These are phyloP conservation scores for Incumbomyces delicatus DNA, from an alignment of 2,329 filamentous ascomycete genomes.

Conservation along the genomic window DNA sequence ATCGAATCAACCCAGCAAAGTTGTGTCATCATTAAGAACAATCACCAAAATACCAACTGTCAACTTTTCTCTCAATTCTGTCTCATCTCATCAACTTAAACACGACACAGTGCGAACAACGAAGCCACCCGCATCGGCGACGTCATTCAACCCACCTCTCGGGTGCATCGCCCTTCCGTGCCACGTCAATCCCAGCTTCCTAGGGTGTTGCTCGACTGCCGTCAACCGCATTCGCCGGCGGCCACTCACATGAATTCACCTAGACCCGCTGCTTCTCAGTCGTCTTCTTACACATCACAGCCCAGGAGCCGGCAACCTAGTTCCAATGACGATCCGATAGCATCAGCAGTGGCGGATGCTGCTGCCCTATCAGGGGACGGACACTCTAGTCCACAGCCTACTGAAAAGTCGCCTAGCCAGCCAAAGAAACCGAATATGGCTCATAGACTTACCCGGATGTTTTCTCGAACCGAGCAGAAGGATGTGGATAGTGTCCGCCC, in stretches of 20 bases:
- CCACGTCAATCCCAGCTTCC: neutral
- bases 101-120: neutral
- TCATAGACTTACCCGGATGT: slow-evolving; percentile 37
- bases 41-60: neutral
- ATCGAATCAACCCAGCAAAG: slow-evolving; percentile 1
- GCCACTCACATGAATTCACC: slow-evolving; percentile 10
- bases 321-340: slow-evolving; percentile 8
- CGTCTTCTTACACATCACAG: slow-evolving; percentile 2
- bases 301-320: neutral
- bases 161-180: no score
- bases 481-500: slow-evolving; percentile 28
- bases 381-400: neutral
- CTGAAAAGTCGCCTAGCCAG: neutral
- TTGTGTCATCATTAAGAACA: slow-evolving; percentile 3
- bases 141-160: neutral
- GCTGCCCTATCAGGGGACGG: slow-evolving; percentile 2
- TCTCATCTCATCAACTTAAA: neutral
- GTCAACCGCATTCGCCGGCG: slow-evolving; percentile 7
- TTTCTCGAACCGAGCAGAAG: slow-evolving; percentile 32
- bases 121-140: neutral
- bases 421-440: slow-evolving; percentile 33
- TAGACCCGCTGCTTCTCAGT: slow-evolving; percentile 1
- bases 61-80: neutral
- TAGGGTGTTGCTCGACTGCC: no score
- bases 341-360: slow-evolving; percentile 3